Conservation (phyloP, 345 rosid genomes). For the Populus deltoides region DNA sequence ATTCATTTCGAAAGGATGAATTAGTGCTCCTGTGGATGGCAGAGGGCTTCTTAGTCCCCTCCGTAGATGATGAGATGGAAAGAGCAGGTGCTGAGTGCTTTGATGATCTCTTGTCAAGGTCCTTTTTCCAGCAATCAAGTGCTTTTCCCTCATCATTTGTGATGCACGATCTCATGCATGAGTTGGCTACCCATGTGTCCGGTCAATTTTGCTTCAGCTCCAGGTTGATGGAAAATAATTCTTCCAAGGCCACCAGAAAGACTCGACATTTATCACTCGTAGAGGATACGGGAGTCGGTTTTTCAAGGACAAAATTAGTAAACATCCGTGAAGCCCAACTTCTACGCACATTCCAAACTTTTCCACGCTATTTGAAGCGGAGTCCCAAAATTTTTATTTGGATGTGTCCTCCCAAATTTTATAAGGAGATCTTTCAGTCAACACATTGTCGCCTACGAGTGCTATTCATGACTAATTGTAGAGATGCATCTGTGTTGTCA, state of each 20-base stretch:
- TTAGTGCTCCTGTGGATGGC: slow-evolving; percentile 21
- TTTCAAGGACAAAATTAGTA: too few species aligned
- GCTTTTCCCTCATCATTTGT: neutral
- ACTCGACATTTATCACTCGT: neutral
- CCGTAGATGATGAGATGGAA: slow-evolving; percentile 7
- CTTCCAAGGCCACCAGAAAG: neutral
- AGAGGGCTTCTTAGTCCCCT: slow-evolving; percentile 15
- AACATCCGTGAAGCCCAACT: neutral
- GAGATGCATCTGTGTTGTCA: too few species aligned
- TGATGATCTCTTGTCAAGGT: slow-evolving; percentile 12
- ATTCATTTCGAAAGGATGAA: neutral
- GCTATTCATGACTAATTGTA: too few species aligned
- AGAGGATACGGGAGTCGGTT: too few species aligned
- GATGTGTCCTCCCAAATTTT: accelerated
- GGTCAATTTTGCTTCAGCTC: slow-evolving; percentile 9
- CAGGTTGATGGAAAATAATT: neutral
- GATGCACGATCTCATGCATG: slow-evolving; percentile 23
- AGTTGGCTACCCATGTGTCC: slow-evolving; percentile 15
- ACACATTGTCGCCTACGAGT: neutral
- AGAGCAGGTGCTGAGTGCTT: slow-evolving; percentile 14
- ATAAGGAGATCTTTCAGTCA: neutral
- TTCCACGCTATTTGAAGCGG: accelerated
- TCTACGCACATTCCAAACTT: neutral
- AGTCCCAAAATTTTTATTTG: too few species aligned
- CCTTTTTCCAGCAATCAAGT: slow-evolving; percentile 4